Base-by-base conservation (phyloP, 148 eudicot genomes). In the Pouteria glomerata region DNA sequence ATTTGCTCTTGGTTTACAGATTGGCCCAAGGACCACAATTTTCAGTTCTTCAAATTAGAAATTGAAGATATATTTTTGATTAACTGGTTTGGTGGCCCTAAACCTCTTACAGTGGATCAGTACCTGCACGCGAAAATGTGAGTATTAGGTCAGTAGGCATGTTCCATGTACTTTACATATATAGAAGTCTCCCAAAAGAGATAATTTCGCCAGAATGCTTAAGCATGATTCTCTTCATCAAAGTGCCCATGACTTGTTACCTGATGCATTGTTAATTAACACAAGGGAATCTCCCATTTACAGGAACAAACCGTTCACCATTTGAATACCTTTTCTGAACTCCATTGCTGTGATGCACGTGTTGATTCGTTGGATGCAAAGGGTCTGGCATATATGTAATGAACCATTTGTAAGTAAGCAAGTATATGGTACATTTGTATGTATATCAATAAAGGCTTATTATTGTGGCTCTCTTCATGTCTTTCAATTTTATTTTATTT, bases 11-110 rank as follows among this genome's bases (percentile, higher is more conserved):
- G 53, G 51, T 75, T 79, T 34, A 65, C 80, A 94, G 98, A 68
- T 67, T 94, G 97, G 96, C 97, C 97, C 0, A 68, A 87, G 81
- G 68, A 76, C 82, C 98, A 94, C 83, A 62, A 85, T 65, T 94
- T 91, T 81, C 85, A 81, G 88, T 47, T 94, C 39, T 91, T 74
- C 79, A 89, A 86, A 75, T 71, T 94, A 33, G 88, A 86, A 44
- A 88, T 86, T 2, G 81, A 79, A 19, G 75, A 89, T 56, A 87
- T 94, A 53, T 91, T 94, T 58, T 37, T 94, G 85, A 89, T 94
- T 16, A 91, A 94, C 69, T 86, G 86, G 91, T 94, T 78, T 77
- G 97, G 98, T 59, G 98, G 97, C 65, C 88, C 86, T 55, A 94
- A 86, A 73, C 91, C 96, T 78, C 81, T 91, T n/a, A 91, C 98